phyloP scores from a whole-genome alignment of 2,329 filamentous ascomycete species.

The Cladosporium sp. region DNA sequence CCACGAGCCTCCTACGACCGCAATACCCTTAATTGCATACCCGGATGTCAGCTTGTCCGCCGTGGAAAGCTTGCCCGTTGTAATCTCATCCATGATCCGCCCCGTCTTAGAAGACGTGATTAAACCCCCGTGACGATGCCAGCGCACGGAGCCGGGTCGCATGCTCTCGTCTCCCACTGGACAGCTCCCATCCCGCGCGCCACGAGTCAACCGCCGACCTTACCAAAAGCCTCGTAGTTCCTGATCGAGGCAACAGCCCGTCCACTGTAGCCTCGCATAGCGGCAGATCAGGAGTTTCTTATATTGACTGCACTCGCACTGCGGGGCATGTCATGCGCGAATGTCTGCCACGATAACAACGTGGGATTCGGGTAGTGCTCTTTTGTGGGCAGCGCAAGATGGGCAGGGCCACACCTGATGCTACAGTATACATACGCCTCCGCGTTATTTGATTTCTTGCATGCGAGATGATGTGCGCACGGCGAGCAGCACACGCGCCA shows the following conservation, averaged over 20 bases:
- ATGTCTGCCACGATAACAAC: slow-evolving; percentile 15
- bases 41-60: slow-evolving; percentile 5
- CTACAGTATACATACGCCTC: neutral
- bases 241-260: slow-evolving; percentile 27
- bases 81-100: neutral
- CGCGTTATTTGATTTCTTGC: neutral
- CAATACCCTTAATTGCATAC: neutral
- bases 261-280: slow-evolving; percentile 35
- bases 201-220: slow-evolving; percentile 13
- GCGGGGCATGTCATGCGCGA: slow-evolving; percentile 27
- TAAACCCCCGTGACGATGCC: slow-evolving; percentile 2
- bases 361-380: neutral
- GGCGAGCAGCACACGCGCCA: slow-evolving; percentile 1
- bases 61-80: neutral
- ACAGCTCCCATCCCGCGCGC: slow-evolving; percentile 15
- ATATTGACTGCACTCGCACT: slow-evolving; percentile 35
- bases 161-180: slow-evolving; percentile 9
- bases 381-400: neutral
- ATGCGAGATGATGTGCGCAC: neutral
- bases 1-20: neutral
- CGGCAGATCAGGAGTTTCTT: slow-evolving; percentile 36
- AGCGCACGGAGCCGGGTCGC: slow-evolving; percentile 3
- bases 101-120: neutral
- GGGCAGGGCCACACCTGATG: neutral
- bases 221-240: slow-evolving; percentile 20